Conservation (phyloP, 1,284 basidiomycete species). For the Trametes sp. region DNA sequence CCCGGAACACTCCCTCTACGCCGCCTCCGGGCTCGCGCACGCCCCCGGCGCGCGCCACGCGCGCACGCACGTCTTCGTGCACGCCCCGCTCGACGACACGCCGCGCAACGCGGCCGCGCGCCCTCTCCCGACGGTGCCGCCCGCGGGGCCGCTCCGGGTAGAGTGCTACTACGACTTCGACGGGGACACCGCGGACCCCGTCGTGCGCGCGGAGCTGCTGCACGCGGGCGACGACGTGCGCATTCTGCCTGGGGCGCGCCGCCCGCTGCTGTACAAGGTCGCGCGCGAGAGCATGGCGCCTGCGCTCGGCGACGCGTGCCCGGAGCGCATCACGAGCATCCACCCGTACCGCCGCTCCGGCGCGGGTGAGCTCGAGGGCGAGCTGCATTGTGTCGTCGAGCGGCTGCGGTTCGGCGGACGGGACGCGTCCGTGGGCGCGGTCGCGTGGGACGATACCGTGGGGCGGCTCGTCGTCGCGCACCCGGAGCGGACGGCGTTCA, state of each 20-base stretch:
- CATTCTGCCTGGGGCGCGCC: neutral
- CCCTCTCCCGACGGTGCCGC: neutral
- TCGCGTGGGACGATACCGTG: slow-evolving; percentile 2
- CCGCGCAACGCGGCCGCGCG: neutral
- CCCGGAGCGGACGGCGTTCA: neutral
- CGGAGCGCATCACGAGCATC: neutral
- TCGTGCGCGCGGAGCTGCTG: no score
- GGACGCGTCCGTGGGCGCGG: neutral
- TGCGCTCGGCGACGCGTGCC: neutral
- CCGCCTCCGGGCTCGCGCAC: neutral
- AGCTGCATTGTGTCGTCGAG: neutral
- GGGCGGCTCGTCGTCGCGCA: slow-evolving; percentile 1
- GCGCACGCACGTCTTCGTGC: neutral
- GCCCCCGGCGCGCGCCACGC: no score
- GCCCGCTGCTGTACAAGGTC: neutral
- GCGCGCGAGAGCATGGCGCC: neutral
- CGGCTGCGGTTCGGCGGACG: neutral
- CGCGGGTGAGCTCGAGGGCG: neutral
- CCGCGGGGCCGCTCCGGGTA: neutral
- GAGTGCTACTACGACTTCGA: neutral
- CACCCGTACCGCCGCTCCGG: neutral
- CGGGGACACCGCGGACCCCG: neutral
- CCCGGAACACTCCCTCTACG: neutral
- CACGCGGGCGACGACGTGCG: neutral
- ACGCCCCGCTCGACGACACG: neutral